Base-by-base conservation (phyloP, 2,329 filamentous ascomycete genomes). In the Biscogniauxia sp. region DNA sequence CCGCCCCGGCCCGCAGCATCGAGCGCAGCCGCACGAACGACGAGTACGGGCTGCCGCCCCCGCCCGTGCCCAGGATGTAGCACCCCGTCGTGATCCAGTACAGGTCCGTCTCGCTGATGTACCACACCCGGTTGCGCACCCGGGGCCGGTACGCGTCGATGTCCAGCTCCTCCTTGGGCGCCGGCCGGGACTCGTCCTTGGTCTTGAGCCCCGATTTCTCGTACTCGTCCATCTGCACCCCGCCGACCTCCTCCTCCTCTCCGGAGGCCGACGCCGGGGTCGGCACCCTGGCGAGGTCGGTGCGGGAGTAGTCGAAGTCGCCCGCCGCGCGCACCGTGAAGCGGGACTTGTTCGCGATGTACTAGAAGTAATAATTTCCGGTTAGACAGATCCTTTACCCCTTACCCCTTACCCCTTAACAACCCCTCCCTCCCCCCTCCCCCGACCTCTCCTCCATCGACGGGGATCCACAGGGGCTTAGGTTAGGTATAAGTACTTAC, bases 301-400 rank as follows among this genome's bases (percentile, higher is more conserved):
- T 72, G 17, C 76, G 71, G 1, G 72, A 69, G 59, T 79, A 78
- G 65, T 84, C 83, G 55, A 85, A 84, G 54, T 86, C 82, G 7
- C 86, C 86, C 0, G 82, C 84, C 1, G 86, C 85, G 55, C 83
- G 78, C 9, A 87, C 81, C 17, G 88, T 84, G 75, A 81, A 86
- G 57, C 74, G 80, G 52, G 74, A 82, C 74, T 80, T 87, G 75
- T 82, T 77, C 1, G 77, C 76, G 55, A 84, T 76, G 57, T 83
- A 83, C 78, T 82, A 23, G 5, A 23, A 23, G 23, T 5, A 23
- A 23, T 23, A 3, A 3, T 23, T 23, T 23, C 5, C 2, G 23
- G 23, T 23, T 23, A 23, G 23, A 23, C 5, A 23, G 23, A 23
- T 23, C 23, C 23, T 5, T 23, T 23, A 3, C 23, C 23, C 5